Conservation (phyloP, 371 early-diverging fungal species). For the Mortierella sp. region DNA sequence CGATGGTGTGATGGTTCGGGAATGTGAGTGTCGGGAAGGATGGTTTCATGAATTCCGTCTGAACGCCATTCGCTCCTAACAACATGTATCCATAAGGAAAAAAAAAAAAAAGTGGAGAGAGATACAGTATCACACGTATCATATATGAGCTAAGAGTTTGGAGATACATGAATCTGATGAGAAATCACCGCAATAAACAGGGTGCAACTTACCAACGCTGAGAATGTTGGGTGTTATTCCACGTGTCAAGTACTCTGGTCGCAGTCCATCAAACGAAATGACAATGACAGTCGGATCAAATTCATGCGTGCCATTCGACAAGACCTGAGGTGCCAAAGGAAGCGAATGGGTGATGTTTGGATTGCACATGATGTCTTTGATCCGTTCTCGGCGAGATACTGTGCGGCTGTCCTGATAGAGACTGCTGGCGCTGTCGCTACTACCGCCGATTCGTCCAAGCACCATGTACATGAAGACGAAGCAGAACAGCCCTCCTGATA, state of each 20-base stretch:
- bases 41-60: conserved; percentile 77
- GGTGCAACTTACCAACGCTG: conserved; percentile 60
- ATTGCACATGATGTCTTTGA: conserved; percentile 16
- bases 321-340: conserved; percentile 38
- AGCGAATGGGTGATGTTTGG: conserved; percentile 17
- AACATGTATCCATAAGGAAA: background rate
- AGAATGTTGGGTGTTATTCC: conserved; percentile 76
- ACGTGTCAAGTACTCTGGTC: conserved; percentile 84
- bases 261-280: conserved; percentile 92
- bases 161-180: too few species aligned
- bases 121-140: too few species aligned
- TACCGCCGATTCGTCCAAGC: background rate
- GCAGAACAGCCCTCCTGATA: conserved; percentile 22
- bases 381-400: conserved; percentile 8
- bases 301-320: conserved; percentile 72
- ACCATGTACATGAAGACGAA: conserved; percentile 13
- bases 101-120: background rate
- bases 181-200: too few species aligned
- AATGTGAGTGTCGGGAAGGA: conserved; percentile 89
- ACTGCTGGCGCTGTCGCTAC: background rate
- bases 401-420: conserved; percentile 5
- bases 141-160: too few species aligned
- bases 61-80: conserved; percentile 58
- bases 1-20: conserved; percentile 94
- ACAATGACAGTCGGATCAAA: conserved; percentile 86